A percentile compares a stretch with the other conserved stretches of the same genome.
Evolutionary conservation across 495 filamentous ascomycete genomes (phyloP).

Genomic region (Penicillium arizonense): DNA sequence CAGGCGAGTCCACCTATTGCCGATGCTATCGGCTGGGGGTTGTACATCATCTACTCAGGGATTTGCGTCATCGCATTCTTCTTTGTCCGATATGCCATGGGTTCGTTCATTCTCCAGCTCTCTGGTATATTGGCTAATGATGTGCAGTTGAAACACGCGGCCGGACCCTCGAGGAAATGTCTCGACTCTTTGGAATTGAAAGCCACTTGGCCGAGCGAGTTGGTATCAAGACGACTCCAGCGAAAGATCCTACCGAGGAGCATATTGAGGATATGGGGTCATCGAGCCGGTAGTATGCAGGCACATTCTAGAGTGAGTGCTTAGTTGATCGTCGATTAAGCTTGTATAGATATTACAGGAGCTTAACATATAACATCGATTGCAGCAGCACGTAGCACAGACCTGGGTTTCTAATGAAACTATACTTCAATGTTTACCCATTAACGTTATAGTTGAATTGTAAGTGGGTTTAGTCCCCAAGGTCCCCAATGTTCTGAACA

Average conservation of each 20-base stretch:
- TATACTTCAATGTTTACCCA: too few species aligned
- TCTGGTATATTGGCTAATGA: not conserved
- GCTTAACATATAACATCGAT: too few species aligned
- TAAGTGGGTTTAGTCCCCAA: too few species aligned
- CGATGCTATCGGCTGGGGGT: conserved; percentile 60
- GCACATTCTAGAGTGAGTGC: not conserved
- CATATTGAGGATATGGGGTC: conserved; percentile 1
- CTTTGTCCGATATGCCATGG: conserved; percentile 27
- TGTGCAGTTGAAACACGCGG: conserved; percentile 16
- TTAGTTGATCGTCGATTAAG: too few species aligned
- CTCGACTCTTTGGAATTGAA: conserved; percentile 19
- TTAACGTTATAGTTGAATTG: too few species aligned
- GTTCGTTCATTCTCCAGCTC: conserved; percentile 3
- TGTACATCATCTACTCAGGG: conserved; percentile 68
- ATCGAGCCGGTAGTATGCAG: not conserved
- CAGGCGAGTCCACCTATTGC: conserved; percentile 72
- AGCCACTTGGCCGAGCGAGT: conserved; percentile 12
- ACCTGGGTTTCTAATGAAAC: too few species aligned
- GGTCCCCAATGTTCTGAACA: too few species aligned
- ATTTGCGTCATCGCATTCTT: conserved; percentile 59
- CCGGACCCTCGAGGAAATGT: conserved; percentile 20
- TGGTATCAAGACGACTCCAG: conserved; percentile 1
- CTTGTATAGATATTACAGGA: too few species aligned
- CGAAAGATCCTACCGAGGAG: conserved; percentile 3
- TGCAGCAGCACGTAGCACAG: too few species aligned